Percentiles rank a stretch among this genome's conserved stretches.
Evolutionary conservation across 2,329 filamentous ascomycete species (phyloP).

Genomic region (Trichothecium roseum): DNA sequence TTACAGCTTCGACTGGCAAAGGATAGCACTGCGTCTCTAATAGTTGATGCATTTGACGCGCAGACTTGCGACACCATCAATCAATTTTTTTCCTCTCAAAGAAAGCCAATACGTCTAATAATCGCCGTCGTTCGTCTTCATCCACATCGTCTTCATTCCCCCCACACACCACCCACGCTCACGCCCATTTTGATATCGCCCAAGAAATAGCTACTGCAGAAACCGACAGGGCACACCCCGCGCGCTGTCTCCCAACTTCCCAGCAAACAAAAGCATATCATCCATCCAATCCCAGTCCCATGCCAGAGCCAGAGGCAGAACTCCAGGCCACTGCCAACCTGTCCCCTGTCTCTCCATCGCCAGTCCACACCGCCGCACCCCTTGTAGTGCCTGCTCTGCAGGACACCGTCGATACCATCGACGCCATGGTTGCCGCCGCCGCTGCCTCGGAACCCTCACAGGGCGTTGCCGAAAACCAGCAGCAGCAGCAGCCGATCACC

Average conservation of each 20-base stretch:
- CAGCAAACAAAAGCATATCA: background rate
- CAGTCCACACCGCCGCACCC: constrained; percentile 34
- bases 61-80: background rate
- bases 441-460: constrained; percentile 14
- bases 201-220: too few species aligned
- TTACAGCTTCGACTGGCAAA: too few species aligned
- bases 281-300: constrained; percentile 17
- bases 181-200: too few species aligned
- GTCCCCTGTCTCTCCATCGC: constrained; percentile 39
- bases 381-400: constrained; percentile 39
- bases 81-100: background rate
- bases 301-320: constrained; percentile 35
- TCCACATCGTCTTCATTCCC: background rate
- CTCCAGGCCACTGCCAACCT: constrained; percentile 42
- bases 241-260: background rate
- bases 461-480: background rate
- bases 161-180: background rate
- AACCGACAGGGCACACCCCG: too few species aligned
- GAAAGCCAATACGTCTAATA: background rate
- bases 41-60: too few species aligned
- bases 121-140: background rate
- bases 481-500: constrained; percentile 7
- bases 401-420: constrained; percentile 39
- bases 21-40: too few species aligned
- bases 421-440: constrained; percentile 32